phyloP scores from a whole-genome alignment of 1,284 basidiomycete genomes.

The Vanrija humicola region DNA sequence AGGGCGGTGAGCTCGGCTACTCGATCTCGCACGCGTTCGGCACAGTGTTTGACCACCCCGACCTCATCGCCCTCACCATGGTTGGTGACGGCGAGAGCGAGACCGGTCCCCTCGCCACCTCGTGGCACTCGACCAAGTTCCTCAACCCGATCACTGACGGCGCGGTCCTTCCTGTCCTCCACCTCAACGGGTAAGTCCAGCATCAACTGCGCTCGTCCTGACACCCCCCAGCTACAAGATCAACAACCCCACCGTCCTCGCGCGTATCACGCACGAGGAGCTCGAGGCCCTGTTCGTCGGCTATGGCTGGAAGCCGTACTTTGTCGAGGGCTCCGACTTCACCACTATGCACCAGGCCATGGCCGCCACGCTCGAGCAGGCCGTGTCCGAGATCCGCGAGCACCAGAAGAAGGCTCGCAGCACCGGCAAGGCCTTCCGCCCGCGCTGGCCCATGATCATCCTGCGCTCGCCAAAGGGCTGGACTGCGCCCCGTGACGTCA shows the following conservation, averaged over 20 bases:
- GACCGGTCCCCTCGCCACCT: constrained; percentile 74
- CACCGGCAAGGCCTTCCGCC: constrained; percentile 69
- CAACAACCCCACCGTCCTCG: constrained; percentile 41
- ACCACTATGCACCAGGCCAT: constrained; percentile 54
- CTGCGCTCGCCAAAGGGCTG: constrained; percentile 79
- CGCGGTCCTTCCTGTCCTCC: constrained; percentile 80
- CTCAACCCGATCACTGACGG: constrained; percentile 87
- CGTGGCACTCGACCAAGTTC: constrained; percentile 80
- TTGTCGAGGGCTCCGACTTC: constrained; percentile 63
- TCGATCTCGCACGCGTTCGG: constrained; percentile 78
- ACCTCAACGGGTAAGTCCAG: constrained; percentile 59
- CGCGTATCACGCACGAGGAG: constrained; percentile 58
- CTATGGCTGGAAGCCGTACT: constrained; percentile 80
- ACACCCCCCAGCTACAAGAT: constrained; percentile 20
- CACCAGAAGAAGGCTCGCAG: constrained; percentile 78
- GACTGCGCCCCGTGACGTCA: constrained; percentile 62
- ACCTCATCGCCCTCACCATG: constrained; percentile 70
- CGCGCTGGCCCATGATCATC: constrained; percentile 79
- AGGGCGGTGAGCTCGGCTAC: constrained; percentile 85
- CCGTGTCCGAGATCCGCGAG: constrained; percentile 64
- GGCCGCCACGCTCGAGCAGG: constrained; percentile 77
- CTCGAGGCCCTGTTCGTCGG: constrained; percentile 51
- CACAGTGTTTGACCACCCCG: constrained; percentile 75
- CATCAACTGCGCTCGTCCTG: constrained; percentile 9
- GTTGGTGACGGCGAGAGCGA: constrained; percentile 67